Evolutionary conservation across 306 rosid species (phyloP).

Genomic region (Astragalus glycyphyllos): DNA sequence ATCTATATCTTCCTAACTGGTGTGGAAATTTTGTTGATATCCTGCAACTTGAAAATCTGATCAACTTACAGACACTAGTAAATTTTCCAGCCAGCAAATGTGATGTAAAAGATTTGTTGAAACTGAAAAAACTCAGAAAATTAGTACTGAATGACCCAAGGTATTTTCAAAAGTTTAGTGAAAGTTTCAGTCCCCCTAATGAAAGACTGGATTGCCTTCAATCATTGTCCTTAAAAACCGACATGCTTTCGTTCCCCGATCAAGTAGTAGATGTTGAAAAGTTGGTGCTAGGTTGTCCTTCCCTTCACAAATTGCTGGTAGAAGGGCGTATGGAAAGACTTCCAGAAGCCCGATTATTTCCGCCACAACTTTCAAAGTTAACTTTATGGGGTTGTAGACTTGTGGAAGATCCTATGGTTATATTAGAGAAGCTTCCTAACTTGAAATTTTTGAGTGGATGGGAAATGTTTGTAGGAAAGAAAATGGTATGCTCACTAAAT

Average conservation of each 20-base stretch:
- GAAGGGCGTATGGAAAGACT: conserved; percentile 43
- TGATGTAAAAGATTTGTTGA: conserved; percentile 43
- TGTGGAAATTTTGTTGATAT: conserved; percentile 38
- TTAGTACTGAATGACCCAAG: conserved; percentile 55
- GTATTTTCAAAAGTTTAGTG: conserved; percentile 45
- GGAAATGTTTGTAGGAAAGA: conserved; percentile 49
- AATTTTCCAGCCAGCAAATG: conserved; percentile 57
- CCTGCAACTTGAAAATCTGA: conserved; percentile 43
- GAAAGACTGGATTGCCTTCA: conserved; percentile 40
- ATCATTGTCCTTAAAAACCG: conserved; percentile 49
- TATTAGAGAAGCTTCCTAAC: conserved; percentile 52
- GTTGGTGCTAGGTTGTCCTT: conserved; percentile 54
- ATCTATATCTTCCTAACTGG: conserved; percentile 66
- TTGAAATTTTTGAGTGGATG: conserved; percentile 50
- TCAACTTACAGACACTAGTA: conserved; percentile 57
- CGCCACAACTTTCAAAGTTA: conserved; percentile 50
- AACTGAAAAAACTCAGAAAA: conserved; percentile 52
- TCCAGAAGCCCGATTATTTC: conserved; percentile 16
- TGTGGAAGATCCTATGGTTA: conserved; percentile 50
- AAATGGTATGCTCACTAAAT: conserved; percentile 43
- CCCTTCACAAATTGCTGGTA: conserved; percentile 42
- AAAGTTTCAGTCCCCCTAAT: conserved; percentile 39
- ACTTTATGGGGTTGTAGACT: conserved; percentile 45
- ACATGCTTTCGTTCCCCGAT: conserved; percentile 53
- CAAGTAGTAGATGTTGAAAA: conserved; percentile 40